phyloP scores from a whole-genome alignment of 2,329 filamentous ascomycete genomes.

The Epichloe uncinata region DNA sequence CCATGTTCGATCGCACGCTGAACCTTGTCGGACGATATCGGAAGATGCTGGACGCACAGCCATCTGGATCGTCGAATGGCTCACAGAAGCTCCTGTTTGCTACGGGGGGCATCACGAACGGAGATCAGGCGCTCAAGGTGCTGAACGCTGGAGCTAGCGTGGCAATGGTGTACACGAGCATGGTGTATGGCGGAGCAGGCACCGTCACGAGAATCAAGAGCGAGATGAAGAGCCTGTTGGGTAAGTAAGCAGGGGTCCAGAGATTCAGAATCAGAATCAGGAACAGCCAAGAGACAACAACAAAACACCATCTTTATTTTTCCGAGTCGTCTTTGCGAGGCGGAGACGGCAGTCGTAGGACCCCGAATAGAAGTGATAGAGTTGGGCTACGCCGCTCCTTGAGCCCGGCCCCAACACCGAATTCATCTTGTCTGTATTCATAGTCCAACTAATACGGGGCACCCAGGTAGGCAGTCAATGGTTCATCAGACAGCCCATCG shows the following conservation, averaged over 20 bases:
- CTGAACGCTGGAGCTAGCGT: conserved; percentile 82
- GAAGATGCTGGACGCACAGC: conserved; percentile 44
- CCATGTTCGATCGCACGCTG: conserved; percentile 71
- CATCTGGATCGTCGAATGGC: conserved; percentile 15
- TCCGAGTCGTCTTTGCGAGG: not conserved
- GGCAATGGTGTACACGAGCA: conserved; percentile 78
- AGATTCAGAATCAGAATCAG: not conserved
- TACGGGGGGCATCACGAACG: conserved; percentile 77
- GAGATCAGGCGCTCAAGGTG: conserved; percentile 67
- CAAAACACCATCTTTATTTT: not conserved
- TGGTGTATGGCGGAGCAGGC: conserved; percentile 51
- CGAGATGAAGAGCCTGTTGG: conserved; percentile 36
- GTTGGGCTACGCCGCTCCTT: not conserved
- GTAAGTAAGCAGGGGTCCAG: not conserved
- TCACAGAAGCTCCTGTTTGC: conserved; percentile 75
- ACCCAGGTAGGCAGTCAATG: no score
- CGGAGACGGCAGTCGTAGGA: not conserved
- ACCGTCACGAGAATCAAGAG: conserved; percentile 52
- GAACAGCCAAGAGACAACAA: not conserved
- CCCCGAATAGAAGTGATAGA: not conserved
- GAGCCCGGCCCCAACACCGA: not conserved
- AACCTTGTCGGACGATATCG: conserved; percentile 71
- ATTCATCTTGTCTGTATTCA: no score
- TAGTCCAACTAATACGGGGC: no score
- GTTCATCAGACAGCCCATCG: not conserved